Conservation (phyloP, 2,329 filamentous ascomycete species). For the Fusarium verticillioides region DNA sequence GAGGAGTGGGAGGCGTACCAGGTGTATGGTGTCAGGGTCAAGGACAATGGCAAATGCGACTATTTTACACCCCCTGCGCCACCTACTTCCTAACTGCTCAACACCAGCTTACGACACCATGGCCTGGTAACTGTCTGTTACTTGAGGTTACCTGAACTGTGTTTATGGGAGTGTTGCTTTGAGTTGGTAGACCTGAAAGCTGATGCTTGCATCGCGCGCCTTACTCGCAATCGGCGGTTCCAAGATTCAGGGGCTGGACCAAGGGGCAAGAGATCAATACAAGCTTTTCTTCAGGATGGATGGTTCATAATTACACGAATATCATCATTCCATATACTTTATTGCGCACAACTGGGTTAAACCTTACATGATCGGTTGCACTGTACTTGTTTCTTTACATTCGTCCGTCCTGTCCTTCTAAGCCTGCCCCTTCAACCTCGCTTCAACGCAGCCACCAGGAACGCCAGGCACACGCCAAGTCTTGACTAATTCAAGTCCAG, state of each 20-base stretch:
- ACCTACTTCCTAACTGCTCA: neutral
- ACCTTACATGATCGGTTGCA: neutral
- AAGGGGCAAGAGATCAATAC: neutral
- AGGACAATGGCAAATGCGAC: neutral
- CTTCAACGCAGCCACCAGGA: conserved; percentile 44
- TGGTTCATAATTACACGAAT: neutral
- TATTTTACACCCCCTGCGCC: neutral
- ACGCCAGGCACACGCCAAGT: conserved; percentile 41
- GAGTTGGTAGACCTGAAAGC: neutral
- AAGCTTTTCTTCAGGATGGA: neutral
- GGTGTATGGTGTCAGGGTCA: neutral
- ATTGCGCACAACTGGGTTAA: no score
- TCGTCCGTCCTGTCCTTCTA: no score
- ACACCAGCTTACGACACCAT: neutral
- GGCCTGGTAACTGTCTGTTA: neutral
- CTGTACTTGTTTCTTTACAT: no score
- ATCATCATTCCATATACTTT: neutral
- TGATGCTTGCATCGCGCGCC: neutral
- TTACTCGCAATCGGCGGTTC: neutral
- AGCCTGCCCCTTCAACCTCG: conserved; percentile 20
- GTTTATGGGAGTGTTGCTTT: neutral
- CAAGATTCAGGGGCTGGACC: neutral
- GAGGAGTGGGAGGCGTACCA: neutral
- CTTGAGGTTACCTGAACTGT: neutral
- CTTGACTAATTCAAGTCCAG: conserved; percentile 46